Evolutionary conservation across 176 grass and related monocot species (phyloP).

Genomic region (Oryza glaberrima): DNA sequence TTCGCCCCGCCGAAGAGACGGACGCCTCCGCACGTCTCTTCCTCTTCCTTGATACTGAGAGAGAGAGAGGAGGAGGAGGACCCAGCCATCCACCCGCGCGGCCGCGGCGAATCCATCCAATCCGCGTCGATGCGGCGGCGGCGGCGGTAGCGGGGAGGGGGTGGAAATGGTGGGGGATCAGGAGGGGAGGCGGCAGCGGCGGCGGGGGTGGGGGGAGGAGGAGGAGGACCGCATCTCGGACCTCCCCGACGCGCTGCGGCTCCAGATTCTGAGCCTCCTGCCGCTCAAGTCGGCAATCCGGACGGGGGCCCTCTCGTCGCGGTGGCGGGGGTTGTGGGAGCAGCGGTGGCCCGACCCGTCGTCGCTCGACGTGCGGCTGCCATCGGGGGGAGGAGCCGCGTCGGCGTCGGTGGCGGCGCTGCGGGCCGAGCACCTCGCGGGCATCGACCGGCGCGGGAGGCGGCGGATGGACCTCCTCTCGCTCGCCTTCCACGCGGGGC

Average conservation of each 20-base stretch:
- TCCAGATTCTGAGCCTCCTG: slow-evolving; percentile 71
- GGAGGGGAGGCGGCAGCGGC: background rate
- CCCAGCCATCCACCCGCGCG: background rate
- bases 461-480: slow-evolving; percentile 61
- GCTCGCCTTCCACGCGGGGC: slow-evolving; percentile 56
- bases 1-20: slow-evolving; percentile 1
- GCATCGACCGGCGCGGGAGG: slow-evolving; percentile 32
- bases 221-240: slow-evolving; percentile 62
- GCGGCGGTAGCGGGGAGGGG: background rate
- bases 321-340: slow-evolving; percentile 60
- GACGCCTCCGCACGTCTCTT: background rate
- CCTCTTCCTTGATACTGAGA: background rate
- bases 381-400: background rate
- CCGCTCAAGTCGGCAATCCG: slow-evolving; percentile 73
- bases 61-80: background rate
- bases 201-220: background rate
- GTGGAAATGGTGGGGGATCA: slow-evolving; percentile 4
- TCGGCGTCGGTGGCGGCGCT: background rate
- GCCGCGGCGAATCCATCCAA: slow-evolving; percentile 9
- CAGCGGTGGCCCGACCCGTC: slow-evolving; percentile 65
- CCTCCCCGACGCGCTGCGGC: slow-evolving; percentile 59
- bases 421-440: background rate
- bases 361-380: slow-evolving; percentile 27
- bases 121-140: slow-evolving; percentile 33
- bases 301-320: slow-evolving; percentile 51